Evolutionary conservation across 2,329 filamentous ascomycete genomes (phyloP).

Genomic region (Trichophyton schoenleinii): DNA sequence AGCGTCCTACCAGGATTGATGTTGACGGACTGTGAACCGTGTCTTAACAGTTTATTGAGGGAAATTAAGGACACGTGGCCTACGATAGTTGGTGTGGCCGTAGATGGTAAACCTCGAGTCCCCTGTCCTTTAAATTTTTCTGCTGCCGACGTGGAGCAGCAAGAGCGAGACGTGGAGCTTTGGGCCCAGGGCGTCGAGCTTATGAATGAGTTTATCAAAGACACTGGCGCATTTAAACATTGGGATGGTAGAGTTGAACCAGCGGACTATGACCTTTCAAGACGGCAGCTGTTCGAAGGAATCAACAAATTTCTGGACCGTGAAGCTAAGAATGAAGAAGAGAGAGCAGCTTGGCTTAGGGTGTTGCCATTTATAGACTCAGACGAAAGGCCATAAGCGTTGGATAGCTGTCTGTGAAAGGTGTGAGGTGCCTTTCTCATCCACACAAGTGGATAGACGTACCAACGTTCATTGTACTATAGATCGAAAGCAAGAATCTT

Average conservation of each 20-base stretch:
- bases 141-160: conserved; percentile 12
- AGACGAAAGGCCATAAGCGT: neutral
- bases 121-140: conserved; percentile 16
- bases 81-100: conserved; percentile 11
- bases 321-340: conserved; percentile 17
- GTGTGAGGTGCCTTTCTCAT: no score
- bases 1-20: conserved; percentile 16
- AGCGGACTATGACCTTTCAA: conserved; percentile 15
- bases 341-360: conserved; percentile 16
- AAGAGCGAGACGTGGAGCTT: conserved; percentile 15
- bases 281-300: conserved; percentile 16
- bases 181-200: conserved; percentile 18
- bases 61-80: conserved; percentile 16
- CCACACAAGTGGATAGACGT: no score
- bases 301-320: conserved; percentile 16
- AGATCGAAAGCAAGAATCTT: no score
- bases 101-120: conserved; percentile 3
- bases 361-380: conserved; percentile 13
- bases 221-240: conserved; percentile 19
- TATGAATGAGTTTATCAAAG: conserved; percentile 16
- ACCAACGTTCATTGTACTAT: no score
- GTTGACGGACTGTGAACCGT: conserved; percentile 17
- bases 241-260: conserved; percentile 13
- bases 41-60: conserved; percentile 13
- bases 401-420: no score